Percentiles rank a stretch among this genome's conserved stretches.
phyloP scores from a whole-genome alignment of 108 stramenopile genomes.

The Cyclotella atomus region DNA sequence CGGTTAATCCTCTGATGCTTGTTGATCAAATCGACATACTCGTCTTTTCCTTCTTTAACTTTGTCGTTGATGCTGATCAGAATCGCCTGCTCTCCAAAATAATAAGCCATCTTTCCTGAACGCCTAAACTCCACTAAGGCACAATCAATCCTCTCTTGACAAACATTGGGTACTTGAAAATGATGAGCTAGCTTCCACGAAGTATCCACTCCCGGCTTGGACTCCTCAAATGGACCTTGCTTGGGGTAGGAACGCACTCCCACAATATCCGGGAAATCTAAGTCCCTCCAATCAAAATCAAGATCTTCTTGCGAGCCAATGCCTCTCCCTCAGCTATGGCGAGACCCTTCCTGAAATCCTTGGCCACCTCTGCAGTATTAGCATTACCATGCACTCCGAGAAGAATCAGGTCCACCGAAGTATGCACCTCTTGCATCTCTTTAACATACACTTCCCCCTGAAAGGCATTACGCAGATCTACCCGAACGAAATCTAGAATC shows the following conservation, averaged over 20 bases:
- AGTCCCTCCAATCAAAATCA: not conserved
- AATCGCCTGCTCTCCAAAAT: not conserved
- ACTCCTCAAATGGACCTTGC: not conserved
- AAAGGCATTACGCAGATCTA: too few relatives aligned
- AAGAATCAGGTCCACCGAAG: too few relatives aligned
- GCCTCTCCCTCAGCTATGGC: too few relatives aligned
- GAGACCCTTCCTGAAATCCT: too few relatives aligned
- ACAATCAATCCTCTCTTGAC: not conserved
- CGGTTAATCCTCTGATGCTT: not conserved
- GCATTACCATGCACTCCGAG: too few relatives aligned
- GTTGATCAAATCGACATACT: not conserved
- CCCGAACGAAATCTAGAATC: too few relatives aligned
- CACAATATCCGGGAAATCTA: conserved; percentile 1
- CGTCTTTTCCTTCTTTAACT: not conserved
- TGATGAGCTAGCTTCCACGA: conserved; percentile 2
- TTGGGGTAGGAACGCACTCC: not conserved
- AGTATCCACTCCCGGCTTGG: not conserved
- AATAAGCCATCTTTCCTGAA: not conserved
- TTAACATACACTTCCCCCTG: too few relatives aligned
- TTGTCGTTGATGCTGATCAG: not conserved
- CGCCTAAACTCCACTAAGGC: not conserved
- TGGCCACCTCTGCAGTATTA: too few relatives aligned
- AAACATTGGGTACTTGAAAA: not conserved
- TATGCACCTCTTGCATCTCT: too few relatives aligned
- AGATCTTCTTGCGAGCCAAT: too few relatives aligned